Evolutionary conservation across 2,329 filamentous ascomycete genomes (phyloP).

Genomic region (Botrytis byssoidea): DNA sequence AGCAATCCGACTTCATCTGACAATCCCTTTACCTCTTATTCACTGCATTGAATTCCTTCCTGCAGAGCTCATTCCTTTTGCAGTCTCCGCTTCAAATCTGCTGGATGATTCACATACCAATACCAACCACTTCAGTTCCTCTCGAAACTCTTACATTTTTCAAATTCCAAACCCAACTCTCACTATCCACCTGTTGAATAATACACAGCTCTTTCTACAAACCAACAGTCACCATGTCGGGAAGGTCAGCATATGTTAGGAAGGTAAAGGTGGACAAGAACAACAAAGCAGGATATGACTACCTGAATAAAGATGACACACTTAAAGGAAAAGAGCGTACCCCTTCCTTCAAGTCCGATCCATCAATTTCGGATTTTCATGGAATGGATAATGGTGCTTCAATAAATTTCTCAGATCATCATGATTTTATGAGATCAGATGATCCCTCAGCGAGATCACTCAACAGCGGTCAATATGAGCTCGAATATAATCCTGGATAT

Average conservation of each 20-base stretch:
- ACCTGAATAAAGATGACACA: conserved; percentile 14
- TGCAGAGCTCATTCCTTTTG: background rate
- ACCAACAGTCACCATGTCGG: conserved; percentile 47
- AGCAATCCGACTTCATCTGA: background rate
- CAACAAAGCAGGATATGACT: conserved; percentile 18
- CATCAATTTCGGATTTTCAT: conserved; percentile 4
- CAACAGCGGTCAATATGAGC: background rate
- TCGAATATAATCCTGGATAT: conserved; percentile 6
- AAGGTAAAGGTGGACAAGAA: conserved; percentile 53
- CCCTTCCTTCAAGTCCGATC: conserved; percentile 11
- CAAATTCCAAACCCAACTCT: background rate
- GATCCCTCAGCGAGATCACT: conserved; percentile 3
- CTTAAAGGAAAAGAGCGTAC: conserved; percentile 7
- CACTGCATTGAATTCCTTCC: background rate
- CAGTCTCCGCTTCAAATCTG: background rate
- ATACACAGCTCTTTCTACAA: background rate
- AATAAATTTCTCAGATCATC: conserved; percentile 5
- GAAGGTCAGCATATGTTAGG: conserved; percentile 55
- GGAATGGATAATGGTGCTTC: background rate
- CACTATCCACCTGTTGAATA: background rate
- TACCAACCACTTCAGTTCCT: background rate
- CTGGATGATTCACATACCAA: background rate
- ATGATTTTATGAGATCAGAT: conserved; percentile 9
- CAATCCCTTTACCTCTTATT: background rate
- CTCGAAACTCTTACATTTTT: background rate